A percentile compares a stretch with the other conserved stretches of the same genome.
These are phyloP conservation scores for Purshia tridentata DNA, from an alignment of 306 rosid species.

Conservation along the genomic window DNA sequence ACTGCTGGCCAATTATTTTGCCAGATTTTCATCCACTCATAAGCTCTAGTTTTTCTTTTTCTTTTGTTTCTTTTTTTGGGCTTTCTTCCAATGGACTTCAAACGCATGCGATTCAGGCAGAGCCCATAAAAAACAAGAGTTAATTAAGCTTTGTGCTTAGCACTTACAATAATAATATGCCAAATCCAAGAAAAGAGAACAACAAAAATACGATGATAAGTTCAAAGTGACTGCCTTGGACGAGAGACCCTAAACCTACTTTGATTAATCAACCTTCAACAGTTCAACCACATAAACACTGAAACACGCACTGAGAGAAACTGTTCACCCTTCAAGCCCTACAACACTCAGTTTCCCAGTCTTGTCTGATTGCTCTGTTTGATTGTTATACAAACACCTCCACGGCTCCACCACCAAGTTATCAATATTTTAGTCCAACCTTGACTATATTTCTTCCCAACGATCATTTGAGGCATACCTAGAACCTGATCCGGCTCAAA, in stretches of 20 bases:
- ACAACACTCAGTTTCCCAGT: too few relatives aligned
- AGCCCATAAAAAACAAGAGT: neutral
- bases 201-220: constrained; percentile 5
- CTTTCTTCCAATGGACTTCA: neutral
- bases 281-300: too few relatives aligned
- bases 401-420: neutral
- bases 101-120: neutral
- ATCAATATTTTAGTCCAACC: neutral
- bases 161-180: neutral
- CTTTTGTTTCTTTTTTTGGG: neutral
- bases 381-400: neutral
- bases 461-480: constrained; percentile 22
- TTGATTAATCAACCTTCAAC: neutral
- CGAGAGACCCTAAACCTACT: constrained; percentile 9
- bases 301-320: neutral
- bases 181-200: neutral
- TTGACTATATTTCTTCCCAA: neutral
- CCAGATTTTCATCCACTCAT: neutral
- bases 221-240: constrained; percentile 1
- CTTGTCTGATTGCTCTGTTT: neutral
- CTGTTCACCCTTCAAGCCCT: neutral
- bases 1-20: neutral
- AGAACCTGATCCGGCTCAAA: constrained; percentile 12
- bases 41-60: neutral
- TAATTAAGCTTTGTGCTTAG: too few relatives aligned